Base-by-base conservation (phyloP, 2,329 filamentous ascomycete species). In the Diaporthe sp. region DNA sequence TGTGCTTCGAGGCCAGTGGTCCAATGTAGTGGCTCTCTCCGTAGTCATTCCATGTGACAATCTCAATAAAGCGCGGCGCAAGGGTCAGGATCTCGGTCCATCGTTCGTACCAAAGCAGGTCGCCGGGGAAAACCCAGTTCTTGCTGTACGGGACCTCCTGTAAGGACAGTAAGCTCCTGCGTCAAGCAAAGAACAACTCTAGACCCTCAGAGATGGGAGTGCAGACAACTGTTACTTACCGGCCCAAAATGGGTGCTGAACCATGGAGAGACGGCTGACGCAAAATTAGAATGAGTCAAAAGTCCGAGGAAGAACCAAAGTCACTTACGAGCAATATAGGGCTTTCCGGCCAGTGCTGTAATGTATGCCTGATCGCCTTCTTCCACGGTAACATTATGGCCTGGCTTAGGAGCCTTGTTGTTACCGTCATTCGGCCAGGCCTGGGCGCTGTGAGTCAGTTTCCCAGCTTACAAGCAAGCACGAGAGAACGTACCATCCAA, bases 71-170 rank as follows among this genome's bases (percentile, higher is more conserved):
- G 6, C 85, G 83, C 22, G 88, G 88, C 22, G 84, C 81, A n/a
- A 88, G 78, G 9, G 79, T 78, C 15, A 89, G 77, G 28, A 89
- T 84, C 73, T 84, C 77, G 31, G 88, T 83, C 91, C 90, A 92
- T 39, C 91, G 88, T 74, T 90, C 83, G 75, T 87, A 89, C 88
- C 91, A 92, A 9, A 92, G 82, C 57, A 88, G 84, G 76, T 92
- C 91, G 10, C 89, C 87, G 4, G 87, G 87, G 84, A 90, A 93
- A 1, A 92, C 84, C 86, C 88, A 90, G 78, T 89, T 89, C 84
- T 91, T 88, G 78, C 82, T 83, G 77, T 86, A 89, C 13, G 84
- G 79, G 28, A 87, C 84, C 71, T 85, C 85, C 5, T 81, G 79
- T 4, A 87, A 86, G 74, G 86, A 86, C 75, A 90, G 86, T 0